Evolutionary conservation across 306 rosid species (phyloP), one percentile per base, ranked within the genome.

Genomic region (Alnus glutinosa): DNA sequence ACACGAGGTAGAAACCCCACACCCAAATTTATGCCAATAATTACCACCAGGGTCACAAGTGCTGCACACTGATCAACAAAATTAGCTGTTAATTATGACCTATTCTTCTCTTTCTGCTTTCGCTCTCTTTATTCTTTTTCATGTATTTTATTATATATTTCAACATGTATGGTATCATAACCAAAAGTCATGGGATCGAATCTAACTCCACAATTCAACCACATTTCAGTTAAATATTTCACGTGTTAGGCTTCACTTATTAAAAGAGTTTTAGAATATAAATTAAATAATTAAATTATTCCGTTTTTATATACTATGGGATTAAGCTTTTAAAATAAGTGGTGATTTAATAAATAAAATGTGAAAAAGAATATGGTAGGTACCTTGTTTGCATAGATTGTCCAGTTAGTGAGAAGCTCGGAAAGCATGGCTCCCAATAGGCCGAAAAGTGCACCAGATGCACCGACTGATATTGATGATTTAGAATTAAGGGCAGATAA

Each of bases 381-480:
- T 78, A 91, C 98, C 95, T 93, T 93, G 9, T 90, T 91, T 61
- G 87, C 83, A 62, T 93, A 93, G 71, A 89, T 87, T 76, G 96
- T 83, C 99, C 97, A 95, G 78, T 95, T 95, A 39, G 86, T 93
- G n/a, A 96, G 79, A 79, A 96, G 98, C 89, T 96, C 99, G 16
- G 99, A 96, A 74, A 96, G 94, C 99, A 93, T 89, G 83, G 94
- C 88, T 71, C 98, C 99, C 34, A 93, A 67, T 76, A 93, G 86
- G 16, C 99, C 99, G 23, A 96, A 96, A 78, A 93, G 98, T 8
- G 99, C 96, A 61, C 97, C 97, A 0, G 99, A 96, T 46, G 99
- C 99, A 0, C 99, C 99, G 39, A 96, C 97, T 1, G 98, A 96
- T 71, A 96, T 63, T 36, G 79, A 55, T 58, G 70, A 50, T 11